A percentile compares a stretch with the other conserved stretches of the same genome.
phyloP scores from a whole-genome alignment of 225 moss, liverwort and hornwort genomes.

The Takakia lepidozioides region DNA sequence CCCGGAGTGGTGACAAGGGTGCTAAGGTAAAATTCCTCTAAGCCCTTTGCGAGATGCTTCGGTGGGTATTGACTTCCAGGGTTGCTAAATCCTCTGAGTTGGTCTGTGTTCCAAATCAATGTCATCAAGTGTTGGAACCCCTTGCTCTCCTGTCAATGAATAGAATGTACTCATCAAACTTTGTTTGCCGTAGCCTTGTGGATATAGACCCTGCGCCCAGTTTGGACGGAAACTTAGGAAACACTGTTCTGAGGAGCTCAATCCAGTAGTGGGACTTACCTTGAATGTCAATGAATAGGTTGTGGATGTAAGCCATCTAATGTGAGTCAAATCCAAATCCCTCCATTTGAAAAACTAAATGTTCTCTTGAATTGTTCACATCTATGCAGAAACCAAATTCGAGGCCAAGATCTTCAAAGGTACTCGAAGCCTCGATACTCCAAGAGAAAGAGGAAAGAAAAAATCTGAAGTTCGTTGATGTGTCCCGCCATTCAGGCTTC shows the following conservation, averaged over 20 bases:
- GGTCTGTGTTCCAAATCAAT: not conserved
- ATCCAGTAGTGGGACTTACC: too few species aligned
- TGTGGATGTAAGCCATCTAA: too few species aligned
- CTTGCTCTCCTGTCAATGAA: not conserved
- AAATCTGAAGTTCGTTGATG: slow-evolving; percentile 11
- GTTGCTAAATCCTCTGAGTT: too few species aligned
- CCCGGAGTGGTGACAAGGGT: slow-evolving; percentile 29
- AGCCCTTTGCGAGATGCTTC: not conserved
- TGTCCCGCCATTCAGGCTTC: slow-evolving; percentile 61
- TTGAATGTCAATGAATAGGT: not conserved
- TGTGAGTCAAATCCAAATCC: too few species aligned
- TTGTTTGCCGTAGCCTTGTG: too few species aligned
- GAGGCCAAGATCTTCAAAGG: slow-evolving; percentile 35
- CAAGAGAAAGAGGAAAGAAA: slow-evolving; percentile 51
- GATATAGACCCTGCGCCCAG: too few species aligned
- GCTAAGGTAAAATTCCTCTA: slow-evolving; percentile 61
- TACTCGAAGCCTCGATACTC: slow-evolving; percentile 38
- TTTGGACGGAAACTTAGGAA: too few species aligned
- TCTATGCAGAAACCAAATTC: too few species aligned
- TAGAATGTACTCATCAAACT: not conserved
- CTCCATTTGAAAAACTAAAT: too few species aligned
- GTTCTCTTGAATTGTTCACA: too few species aligned
- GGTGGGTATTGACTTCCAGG: too few species aligned
- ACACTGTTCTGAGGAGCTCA: too few species aligned
- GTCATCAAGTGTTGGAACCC: not conserved